phyloP scores from a whole-genome alignment of 345 rosid genomes.

The Fremontodendron californicum region DNA sequence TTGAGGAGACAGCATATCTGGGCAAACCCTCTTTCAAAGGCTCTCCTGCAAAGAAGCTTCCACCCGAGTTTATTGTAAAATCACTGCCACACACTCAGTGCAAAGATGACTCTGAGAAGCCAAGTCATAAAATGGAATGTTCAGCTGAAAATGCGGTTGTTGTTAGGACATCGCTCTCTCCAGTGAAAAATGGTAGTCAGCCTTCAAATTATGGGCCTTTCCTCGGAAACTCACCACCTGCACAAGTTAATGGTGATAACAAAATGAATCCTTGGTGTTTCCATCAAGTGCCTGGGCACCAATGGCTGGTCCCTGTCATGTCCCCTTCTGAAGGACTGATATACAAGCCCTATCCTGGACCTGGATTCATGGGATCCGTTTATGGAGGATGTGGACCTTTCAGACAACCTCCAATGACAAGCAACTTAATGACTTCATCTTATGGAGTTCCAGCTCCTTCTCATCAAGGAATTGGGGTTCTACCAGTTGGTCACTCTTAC shows the following conservation, averaged over 20 bases:
- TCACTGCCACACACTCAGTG: conserved; percentile 35
- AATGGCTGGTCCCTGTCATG: conserved; percentile 87
- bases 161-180: conserved; percentile 32
- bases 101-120: conserved; percentile 41
- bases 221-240: conserved; percentile 27
- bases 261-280: conserved; percentile 39
- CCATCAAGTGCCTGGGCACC: conserved; percentile 50
- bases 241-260: conserved; percentile 23
- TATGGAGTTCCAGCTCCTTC: conserved; percentile 37
- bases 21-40: conserved; percentile 39
- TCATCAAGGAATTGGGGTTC: conserved; percentile 45
- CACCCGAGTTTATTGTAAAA: conserved; percentile 34
- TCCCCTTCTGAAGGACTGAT: conserved; percentile 88
- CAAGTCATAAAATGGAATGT: conserved; percentile 39
- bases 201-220: conserved; percentile 39
- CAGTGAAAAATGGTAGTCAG: conserved; percentile 32
- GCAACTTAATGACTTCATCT: conserved; percentile 39
- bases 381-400: conserved; percentile 51
- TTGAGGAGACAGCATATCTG: conserved; percentile 45
- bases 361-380: conserved; percentile 45
- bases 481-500: conserved; percentile 48
- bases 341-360: conserved; percentile 72
- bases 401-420: conserved; percentile 41
- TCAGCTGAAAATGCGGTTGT: conserved; percentile 65
- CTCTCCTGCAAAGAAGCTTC: conserved; percentile 44